A percentile compares a stretch with the other conserved stretches of the same genome.
Evolutionary conservation across 176 grass and related monocot genomes (phyloP).

Genomic region (Zea luxurians): DNA sequence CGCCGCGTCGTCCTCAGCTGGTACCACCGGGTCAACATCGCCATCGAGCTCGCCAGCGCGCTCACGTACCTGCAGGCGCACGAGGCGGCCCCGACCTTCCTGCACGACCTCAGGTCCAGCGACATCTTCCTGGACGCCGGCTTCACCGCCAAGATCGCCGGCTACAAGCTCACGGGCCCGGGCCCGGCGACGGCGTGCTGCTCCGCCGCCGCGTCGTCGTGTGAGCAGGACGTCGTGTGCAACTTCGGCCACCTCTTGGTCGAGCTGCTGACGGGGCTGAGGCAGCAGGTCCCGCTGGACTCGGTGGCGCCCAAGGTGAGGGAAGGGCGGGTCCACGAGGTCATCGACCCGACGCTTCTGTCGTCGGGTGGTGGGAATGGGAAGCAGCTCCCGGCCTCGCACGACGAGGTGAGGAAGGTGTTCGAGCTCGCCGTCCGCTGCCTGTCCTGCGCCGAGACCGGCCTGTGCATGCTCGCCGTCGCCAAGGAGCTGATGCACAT

Average conservation of each 20-base stretch:
- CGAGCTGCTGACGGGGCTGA: conserved; percentile 68
- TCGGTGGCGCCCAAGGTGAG: conserved; percentile 64
- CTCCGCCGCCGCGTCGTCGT: not conserved
- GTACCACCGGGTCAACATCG: conserved; percentile 77
- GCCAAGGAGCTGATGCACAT: conserved; percentile 67
- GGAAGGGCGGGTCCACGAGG: conserved; percentile 66
- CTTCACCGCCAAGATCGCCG: conserved; percentile 69
- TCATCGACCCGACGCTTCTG: conserved; percentile 71
- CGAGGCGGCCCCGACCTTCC: conserved; percentile 49
- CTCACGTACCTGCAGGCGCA: conserved; percentile 79
- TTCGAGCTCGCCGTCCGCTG: conserved; percentile 66
- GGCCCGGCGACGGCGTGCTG: conserved; percentile 39
- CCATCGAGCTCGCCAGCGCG: conserved; percentile 71
- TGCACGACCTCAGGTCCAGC: conserved; percentile 68
- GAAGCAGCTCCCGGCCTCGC: conserved; percentile 63
- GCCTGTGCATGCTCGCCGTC: conserved; percentile 56
- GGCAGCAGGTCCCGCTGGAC: conserved; percentile 54
- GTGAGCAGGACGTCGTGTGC: conserved; percentile 58
- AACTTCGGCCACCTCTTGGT: conserved; percentile 76
- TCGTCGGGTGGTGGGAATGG: conserved; percentile 10
- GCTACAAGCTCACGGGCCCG: conserved; percentile 54
- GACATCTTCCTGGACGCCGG: conserved; percentile 68
- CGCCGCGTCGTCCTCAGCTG: conserved; percentile 61
- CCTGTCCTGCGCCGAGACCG: conserved; percentile 63
- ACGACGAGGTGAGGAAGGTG: conserved; percentile 68